Base-by-base conservation (phyloP, 345 rosid genomes). In the Gossypium sturtianum region DNA sequence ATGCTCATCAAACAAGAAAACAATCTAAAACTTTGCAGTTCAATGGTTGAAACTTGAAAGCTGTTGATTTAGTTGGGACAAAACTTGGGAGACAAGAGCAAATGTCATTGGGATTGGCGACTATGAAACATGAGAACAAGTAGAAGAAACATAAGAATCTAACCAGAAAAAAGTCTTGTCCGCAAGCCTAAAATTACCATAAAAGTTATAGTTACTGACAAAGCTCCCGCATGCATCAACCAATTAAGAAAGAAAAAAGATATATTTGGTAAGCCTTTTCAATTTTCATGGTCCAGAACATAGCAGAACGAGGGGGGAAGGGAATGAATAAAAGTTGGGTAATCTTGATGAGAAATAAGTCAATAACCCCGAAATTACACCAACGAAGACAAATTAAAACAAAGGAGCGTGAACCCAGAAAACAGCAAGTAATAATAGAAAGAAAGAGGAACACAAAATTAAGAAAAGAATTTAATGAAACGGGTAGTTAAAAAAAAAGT, bases 1-100 rank as follows among this genome's bases (percentile, higher is more conserved):
- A 41, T 38, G 41, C 61, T 57, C 58, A 23, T 75, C 74, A 59
- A 57, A 60, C 48, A 62, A 51, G 60, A 48, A 41, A 51, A 34
- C 38, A 9, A 15, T 2, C 3, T 61, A 27, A 61, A 44, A 12
- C 1, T 20, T 15, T 59, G 15, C 53, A 72, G 23, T 58, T 44
- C 29, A 2, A 44, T 15, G 16, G 47, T 48, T 71, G 25, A 58
- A 34, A 34, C 7, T 34, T 5, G 41, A 58, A 23, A 19, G 56
- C 66, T 43, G 22, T 12, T 62, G 27, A 3, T 7, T 29, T 62
- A 29, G 3, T 7, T 1, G 9, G 29, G 29, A 38, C 0, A 63
- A 47, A 52, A 29, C 66, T 61, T 12, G 66, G 19, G 13, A 45
- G 20, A 34, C 4, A 63, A 63, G 12, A 45, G 47, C 48, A 12